Base-by-base conservation (phyloP, 768 basidiomycete genomes). In the Amanita muscaria region DNA sequence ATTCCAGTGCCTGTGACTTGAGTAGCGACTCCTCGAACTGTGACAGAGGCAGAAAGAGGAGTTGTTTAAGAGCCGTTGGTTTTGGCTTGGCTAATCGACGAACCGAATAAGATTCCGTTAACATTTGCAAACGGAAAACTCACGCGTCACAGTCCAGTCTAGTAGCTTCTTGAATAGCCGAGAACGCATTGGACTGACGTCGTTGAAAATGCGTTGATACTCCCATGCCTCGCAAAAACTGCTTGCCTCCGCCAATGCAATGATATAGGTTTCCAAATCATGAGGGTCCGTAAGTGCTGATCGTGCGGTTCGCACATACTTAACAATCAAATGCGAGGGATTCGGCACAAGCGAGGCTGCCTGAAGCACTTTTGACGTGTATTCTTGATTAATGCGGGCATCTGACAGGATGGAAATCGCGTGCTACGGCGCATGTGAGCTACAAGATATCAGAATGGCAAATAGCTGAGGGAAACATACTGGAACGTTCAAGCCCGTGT, bases 321-420 rank as follows among this genome's bases (percentile, higher is more conserved):
- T 74, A 40, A 85, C 73, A 29, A 90, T 71, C 32, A 87, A 74
- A 2, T 72, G 59, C 22, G 69, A 60, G 0, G 80, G 56, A 34
- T 77, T 59, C 11, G 76, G 62, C 2, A 68, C 54, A 4, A 72
- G 60, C 3, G 75, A 73, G 23, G 85, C 72, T 6, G 81, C 79
- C 51, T 79, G 76, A 3, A 90, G 58, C 22, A 89, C 80, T 62
- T 90, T 89, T 21, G 87, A 82, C 9, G 81, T 71, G 55, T 81
- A 82, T 57, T 90, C 86, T 51, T 76, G 72, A 48, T 83, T 83
- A 15, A 91, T 61, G 14, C 88, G 80, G 10, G 72, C 68, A 57
- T 89, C 88, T 2, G 82, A 77, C 21, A 91, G 75, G 24, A 83
- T 66, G 15, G 80, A 73, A 11, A 90, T 76, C 0, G 85, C 88